Evolutionary conservation across 2,329 filamentous ascomycete genomes (phyloP).

Genomic region (Colletotrichum higginsianum): DNA sequence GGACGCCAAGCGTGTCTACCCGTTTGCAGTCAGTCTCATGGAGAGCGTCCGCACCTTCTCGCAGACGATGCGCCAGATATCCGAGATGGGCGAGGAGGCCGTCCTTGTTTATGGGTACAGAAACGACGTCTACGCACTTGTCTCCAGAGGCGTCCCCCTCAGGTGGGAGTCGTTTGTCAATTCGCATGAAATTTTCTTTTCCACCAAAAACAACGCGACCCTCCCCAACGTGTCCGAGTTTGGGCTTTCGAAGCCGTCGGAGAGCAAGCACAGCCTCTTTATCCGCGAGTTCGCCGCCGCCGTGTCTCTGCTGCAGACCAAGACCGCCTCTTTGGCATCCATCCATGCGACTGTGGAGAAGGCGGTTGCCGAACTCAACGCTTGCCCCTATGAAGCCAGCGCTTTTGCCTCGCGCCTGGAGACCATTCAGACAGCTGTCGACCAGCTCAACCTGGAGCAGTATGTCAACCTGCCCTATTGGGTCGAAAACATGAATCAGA

Average conservation of each 20-base stretch:
- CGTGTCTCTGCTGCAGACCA: slow-evolving; percentile 89
- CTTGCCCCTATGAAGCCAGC: slow-evolving; percentile 85
- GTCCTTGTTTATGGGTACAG: slow-evolving; percentile 91
- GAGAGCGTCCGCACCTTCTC: slow-evolving; percentile 96
- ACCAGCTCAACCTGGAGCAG: slow-evolving; percentile 96
- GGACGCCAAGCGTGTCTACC: slow-evolving; percentile 98
- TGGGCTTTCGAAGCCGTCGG: slow-evolving; percentile 69
- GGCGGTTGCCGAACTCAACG: slow-evolving; percentile 85
- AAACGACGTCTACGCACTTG: slow-evolving; percentile 87
- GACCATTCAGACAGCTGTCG: slow-evolving; percentile 90
- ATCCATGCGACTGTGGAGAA: slow-evolving; percentile 89
- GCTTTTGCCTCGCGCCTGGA: slow-evolving; percentile 87
- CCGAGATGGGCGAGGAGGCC: slow-evolving; percentile 88
- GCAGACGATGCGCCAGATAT: slow-evolving; percentile 88
- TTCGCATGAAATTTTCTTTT: slow-evolving; percentile 89
- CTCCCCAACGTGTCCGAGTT: slow-evolving; percentile 57
- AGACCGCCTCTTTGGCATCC: slow-evolving; percentile 82
- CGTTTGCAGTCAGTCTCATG: slow-evolving; percentile 98
- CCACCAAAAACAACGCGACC: slow-evolving; percentile 60
- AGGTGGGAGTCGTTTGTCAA: slow-evolving; percentile 99
- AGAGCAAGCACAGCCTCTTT: slow-evolving; percentile 97
- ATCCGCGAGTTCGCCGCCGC: slow-evolving; percentile 92
- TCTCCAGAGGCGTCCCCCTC: slow-evolving; percentile 89
- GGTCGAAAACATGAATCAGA: slow-evolving; percentile 89
- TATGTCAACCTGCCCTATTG: slow-evolving; percentile 94